phyloP scores from a whole-genome alignment of 306 rosid genomes.

The Senna siamea region DNA sequence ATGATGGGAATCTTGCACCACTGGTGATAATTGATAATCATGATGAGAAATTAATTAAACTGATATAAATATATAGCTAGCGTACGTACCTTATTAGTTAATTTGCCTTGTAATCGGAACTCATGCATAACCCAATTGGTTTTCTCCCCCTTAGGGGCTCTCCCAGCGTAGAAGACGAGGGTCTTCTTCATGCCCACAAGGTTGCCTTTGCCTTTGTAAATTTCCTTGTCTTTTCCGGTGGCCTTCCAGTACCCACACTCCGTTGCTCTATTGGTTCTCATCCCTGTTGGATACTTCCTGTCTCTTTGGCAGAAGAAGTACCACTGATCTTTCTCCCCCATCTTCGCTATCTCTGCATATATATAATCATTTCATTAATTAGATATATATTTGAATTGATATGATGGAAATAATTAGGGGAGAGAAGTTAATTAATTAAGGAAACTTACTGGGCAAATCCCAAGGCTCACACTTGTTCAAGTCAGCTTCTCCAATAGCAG shows the following conservation, averaged over 20 bases:
- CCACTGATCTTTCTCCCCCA: constrained; percentile 92
- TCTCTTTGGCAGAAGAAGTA: constrained; percentile 88
- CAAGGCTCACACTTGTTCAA: constrained; percentile 88
- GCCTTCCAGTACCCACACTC: constrained; percentile 96
- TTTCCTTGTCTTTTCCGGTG: constrained; percentile 89
- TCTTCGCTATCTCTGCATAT: constrained; percentile 88
- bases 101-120: constrained; percentile 69
- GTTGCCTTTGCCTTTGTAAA: constrained; percentile 58
- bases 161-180: constrained; percentile 86
- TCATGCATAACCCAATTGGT: constrained; percentile 98
- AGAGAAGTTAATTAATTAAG: not conserved
- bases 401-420: no score
- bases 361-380: no score
- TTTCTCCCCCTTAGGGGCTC: constrained; percentile 96
- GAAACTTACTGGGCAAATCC: constrained; percentile 75
- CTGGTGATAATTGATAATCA: no score
- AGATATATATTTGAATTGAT: no score
- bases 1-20: no score
- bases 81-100: no score
- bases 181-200: constrained; percentile 98
- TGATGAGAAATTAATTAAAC: no score
- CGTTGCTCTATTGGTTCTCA: constrained; percentile 92
- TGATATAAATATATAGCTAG: no score
- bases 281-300: constrained; percentile 91
- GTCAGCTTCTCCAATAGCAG: constrained; percentile 85